phyloP scores from a whole-genome alignment of 148 eudicot genomes.

The Polygonum aviculare region DNA sequence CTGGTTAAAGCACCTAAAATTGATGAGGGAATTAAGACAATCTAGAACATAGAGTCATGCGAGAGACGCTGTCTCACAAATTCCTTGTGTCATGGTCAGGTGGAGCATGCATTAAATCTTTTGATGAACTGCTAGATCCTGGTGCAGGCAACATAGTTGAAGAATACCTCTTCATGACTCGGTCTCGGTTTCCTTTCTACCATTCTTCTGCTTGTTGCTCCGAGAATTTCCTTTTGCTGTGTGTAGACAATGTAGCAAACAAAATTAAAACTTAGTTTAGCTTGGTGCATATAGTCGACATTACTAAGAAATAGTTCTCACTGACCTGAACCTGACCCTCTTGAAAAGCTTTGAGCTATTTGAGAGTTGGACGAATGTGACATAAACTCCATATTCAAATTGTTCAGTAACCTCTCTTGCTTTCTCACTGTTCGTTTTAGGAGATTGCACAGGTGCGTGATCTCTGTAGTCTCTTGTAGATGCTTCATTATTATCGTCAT shows the following conservation, averaged over 20 bases:
- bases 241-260: background rate
- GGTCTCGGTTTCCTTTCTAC: constrained; percentile 71
- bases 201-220: constrained; percentile 77
- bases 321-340: constrained; percentile 84
- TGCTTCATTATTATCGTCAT: constrained; percentile 19
- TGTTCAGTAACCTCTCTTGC: constrained; percentile 56
- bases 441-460: constrained; percentile 7
- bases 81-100: background rate
- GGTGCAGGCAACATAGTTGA: constrained; percentile 15
- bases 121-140: background rate
- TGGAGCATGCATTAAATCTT: constrained; percentile 12
- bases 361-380: constrained; percentile 41
- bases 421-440: constrained; percentile 29
- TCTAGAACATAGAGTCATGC: background rate
- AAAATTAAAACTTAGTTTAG: background rate
- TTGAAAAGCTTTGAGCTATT: constrained; percentile 62
- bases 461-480: constrained; percentile 24
- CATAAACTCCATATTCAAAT: constrained; percentile 83
- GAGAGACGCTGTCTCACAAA: background rate
- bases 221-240: constrained; percentile 59
- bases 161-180: constrained; percentile 40
- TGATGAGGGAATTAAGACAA: background rate
- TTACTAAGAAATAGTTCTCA: background rate
- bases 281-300: background rate
- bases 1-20: background rate